These are phyloP conservation scores for Sarcodon sp. DNA, from an alignment of 768 basidiomycete genomes.

Conservation along the genomic window DNA sequence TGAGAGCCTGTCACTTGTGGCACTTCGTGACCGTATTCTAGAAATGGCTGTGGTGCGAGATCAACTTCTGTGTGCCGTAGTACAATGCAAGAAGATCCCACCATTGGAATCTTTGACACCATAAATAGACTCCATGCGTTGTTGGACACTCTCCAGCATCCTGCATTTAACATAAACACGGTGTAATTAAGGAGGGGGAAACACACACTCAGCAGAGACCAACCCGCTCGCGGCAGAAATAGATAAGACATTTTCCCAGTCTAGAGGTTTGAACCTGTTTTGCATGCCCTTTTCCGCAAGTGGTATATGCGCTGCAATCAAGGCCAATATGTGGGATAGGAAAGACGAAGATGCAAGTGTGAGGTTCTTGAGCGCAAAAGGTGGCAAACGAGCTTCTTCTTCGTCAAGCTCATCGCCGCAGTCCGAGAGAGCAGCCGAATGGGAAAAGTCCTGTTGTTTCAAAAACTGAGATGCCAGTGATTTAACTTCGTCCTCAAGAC, in stretches of 20 bases:
- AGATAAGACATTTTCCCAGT: conserved; percentile 53
- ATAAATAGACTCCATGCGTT: background rate
- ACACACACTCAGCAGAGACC: conserved; percentile 14
- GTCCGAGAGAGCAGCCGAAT: background rate
- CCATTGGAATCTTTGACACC: background rate
- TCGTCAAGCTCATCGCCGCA: conserved; percentile 8
- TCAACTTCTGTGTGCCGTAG: background rate
- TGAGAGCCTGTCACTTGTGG: background rate
- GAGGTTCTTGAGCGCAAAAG: conserved; percentile 21
- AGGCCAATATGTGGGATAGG: conserved; percentile 38
- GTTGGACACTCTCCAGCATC: background rate
- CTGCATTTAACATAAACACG: background rate
- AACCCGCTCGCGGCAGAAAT: conserved; percentile 30
- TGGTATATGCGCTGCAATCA: conserved; percentile 44
- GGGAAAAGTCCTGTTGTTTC: conserved; percentile 4
- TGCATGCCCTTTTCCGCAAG: conserved; percentile 46
- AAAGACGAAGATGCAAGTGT: conserved; percentile 28
- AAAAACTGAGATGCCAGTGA: conserved; percentile 28
- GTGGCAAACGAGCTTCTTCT: conserved; percentile 19
- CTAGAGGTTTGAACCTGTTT: conserved; percentile 46
- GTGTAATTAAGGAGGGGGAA: background rate
- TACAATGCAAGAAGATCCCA: background rate
- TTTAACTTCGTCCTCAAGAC: conserved; percentile 54
- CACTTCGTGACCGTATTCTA: background rate
- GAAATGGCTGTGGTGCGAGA: background rate